Percentiles rank a stretch among this genome's conserved stretches.
Evolutionary conservation across 306 rosid genomes (phyloP).

Genomic region (Begonia fuchsioides): DNA sequence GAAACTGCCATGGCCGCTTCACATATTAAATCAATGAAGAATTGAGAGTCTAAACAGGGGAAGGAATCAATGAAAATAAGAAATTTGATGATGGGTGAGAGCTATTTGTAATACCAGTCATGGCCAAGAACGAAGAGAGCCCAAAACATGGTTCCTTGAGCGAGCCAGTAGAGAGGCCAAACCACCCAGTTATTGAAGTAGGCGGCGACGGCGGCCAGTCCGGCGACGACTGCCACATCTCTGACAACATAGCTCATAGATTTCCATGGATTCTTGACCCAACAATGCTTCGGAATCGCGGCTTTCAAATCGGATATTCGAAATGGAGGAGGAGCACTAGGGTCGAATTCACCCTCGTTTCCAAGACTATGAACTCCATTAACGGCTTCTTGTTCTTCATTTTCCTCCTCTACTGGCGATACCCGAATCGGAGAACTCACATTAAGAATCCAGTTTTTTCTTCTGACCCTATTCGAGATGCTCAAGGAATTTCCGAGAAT

Average conservation of each 20-base stretch:
- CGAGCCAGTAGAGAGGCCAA: slow-evolving; percentile 98
- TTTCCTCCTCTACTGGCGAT: slow-evolving; percentile 29
- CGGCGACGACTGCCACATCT: slow-evolving; percentile 65
- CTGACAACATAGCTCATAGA: slow-evolving; percentile 92
- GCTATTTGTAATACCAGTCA: slow-evolving; percentile 50
- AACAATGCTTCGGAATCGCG: slow-evolving; percentile 88
- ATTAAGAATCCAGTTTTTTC: slow-evolving; percentile 43
- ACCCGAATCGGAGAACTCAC: slow-evolving; percentile 66
- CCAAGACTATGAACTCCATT: slow-evolving; percentile 15
- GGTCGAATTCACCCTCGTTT: slow-evolving; percentile 38
- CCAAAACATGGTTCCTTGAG: slow-evolving; percentile 99
- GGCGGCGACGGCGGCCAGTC: slow-evolving; percentile 72
- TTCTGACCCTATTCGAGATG: slow-evolving; percentile 16
- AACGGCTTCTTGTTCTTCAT: slow-evolving; percentile 11
- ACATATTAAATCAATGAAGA: slow-evolving; percentile 10
- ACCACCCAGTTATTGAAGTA: slow-evolving; percentile 62
- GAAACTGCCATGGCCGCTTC: slow-evolving; percentile 98
- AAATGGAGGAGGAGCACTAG: slow-evolving; percentile 71
- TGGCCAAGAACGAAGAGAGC: slow-evolving; percentile 98
- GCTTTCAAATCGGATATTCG: slow-evolving; percentile 61
- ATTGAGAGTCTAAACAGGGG: neutral
- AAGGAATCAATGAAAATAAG: neutral
- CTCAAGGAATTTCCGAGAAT: slow-evolving; percentile 13
- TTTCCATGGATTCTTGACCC: slow-evolving; percentile 85
- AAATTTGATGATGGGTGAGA: neutral